phyloP scores from a whole-genome alignment of 345 rosid genomes.

The Chamaenerion angustifolium region DNA sequence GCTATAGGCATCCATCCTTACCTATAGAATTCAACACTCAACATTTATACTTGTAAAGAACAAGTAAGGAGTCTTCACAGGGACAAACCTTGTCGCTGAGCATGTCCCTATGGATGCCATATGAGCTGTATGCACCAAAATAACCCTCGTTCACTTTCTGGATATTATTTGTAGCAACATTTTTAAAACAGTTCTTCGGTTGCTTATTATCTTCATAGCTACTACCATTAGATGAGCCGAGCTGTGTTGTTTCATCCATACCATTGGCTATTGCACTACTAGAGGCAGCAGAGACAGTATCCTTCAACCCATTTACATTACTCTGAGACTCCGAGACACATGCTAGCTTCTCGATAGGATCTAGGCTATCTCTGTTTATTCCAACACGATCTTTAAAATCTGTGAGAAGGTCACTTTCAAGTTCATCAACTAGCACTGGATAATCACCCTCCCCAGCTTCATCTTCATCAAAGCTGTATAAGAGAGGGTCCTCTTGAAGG shows the following conservation, averaged over 20 bases:
- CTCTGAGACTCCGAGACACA: slow-evolving; percentile 5
- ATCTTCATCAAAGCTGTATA: slow-evolving; percentile 63
- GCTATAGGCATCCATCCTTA: slow-evolving; percentile 69
- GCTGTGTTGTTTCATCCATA: slow-evolving; percentile 10
- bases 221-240: slow-evolving; percentile 9
- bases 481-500: slow-evolving; percentile 62
- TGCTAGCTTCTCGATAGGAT: slow-evolving; percentile 13
- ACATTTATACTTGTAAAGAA: no score
- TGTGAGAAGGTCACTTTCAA: slow-evolving; percentile 31
- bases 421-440: slow-evolving; percentile 20
- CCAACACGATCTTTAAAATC: slow-evolving; percentile 35
- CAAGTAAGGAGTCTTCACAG: no score
- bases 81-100: slow-evolving; percentile 65
- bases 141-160: slow-evolving; percentile 63
- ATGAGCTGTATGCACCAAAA: slow-evolving; percentile 83
- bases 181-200: slow-evolving; percentile 17
- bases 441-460: slow-evolving; percentile 55
- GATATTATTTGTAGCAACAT: slow-evolving; percentile 27
- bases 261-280: slow-evolving; percentile 17
- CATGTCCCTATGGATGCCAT: slow-evolving; percentile 85
- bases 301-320: slow-evolving; percentile 16
- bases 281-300: slow-evolving; percentile 19
- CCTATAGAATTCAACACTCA: slow-evolving; percentile 24
- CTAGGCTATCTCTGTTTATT: slow-evolving; percentile 24
- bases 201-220: slow-evolving; percentile 12